Base-by-base conservation (phyloP, 805 yeast species). In the Candida mattraensis region DNA sequence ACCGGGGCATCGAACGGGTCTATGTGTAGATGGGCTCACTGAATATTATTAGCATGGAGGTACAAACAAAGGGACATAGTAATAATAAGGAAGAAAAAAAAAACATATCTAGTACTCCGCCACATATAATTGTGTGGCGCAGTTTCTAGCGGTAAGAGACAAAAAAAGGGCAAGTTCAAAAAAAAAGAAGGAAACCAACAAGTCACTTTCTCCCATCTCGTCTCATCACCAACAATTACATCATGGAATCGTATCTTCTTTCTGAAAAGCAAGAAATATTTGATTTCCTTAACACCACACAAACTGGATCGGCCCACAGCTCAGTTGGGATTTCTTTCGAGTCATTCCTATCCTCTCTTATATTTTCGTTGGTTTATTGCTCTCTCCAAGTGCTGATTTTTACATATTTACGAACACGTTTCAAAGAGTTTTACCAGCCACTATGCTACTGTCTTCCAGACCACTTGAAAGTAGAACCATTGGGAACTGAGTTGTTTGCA, bases 261-360 rank as follows among this genome's bases (percentile, higher is more conserved):
- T 27, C 30, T 7, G 48, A 48, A 16, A 26, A 25, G 12, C 31
- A 42, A 7, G 52, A 44, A 21, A 18, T 48, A 15, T 28, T 51
- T n/a, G 50, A 47, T 8, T 45, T 52, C 22, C 36, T 50, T 10
- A 52, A 52, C 23, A 36, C 49, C 8, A 42, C 58, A 0, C 53
- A 49, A 9, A 38, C 48, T 1, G 45, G 43, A 7, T 37, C 56
- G 2, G 54, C 53, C 2, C 47, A 46, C 25, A 40, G 26, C 30
- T 45, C 50, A 4, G 69, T 73, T 12, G 91, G 83, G 3, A 70
- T 78, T 1, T 74, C 85, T 0, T 57, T 81, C 7, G 63, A 70
- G 23, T 64, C 80, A 0, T 72, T 85, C 36, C 33, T 78, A 4
- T 73, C 78, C 15, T 74, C 87, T 0, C 52, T 84, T 26, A 56